Evolutionary conservation across 805 yeast species (phyloP).

Genomic region (Candida palmyrensis): DNA sequence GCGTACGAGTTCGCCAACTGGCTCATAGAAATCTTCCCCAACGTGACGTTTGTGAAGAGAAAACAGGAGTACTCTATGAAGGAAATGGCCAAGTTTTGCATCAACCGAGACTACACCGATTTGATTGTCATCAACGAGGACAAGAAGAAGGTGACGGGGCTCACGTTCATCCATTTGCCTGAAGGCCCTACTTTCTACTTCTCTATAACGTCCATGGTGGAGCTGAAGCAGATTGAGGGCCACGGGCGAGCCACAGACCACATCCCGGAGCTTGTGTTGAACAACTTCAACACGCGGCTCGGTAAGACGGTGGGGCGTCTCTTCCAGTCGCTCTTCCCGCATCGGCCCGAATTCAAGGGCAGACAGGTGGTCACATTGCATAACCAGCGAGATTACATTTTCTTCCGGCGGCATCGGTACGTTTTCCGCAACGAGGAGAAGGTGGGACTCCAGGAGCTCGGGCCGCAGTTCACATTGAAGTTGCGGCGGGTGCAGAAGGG

Average conservation of each 20-base stretch:
- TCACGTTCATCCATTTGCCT: slow-evolving; percentile 91
- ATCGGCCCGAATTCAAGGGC: slow-evolving; percentile 89
- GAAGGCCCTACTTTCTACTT: slow-evolving; percentile 95
- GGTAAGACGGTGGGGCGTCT: slow-evolving; percentile 92
- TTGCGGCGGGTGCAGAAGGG: slow-evolving; percentile 89
- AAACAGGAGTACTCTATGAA: slow-evolving; percentile 78
- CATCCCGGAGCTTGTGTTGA: slow-evolving; percentile 85
- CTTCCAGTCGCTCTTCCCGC: slow-evolving; percentile 90
- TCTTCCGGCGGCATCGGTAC: slow-evolving; percentile 93
- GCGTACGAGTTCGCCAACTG: slow-evolving; percentile 91
- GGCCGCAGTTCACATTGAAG: slow-evolving; percentile 92
- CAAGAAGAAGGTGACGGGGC: slow-evolving; percentile 85
- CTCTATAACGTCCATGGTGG: slow-evolving; percentile 69
- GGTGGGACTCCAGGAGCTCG: slow-evolving; percentile 93
- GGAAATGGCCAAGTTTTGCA: slow-evolving; percentile 80
- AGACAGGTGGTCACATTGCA: slow-evolving; percentile 94
- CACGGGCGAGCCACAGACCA: slow-evolving; percentile 92
- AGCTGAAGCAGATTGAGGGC: slow-evolving; percentile 71
- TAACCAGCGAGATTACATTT: slow-evolving; percentile 92
- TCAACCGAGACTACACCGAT: slow-evolving; percentile 82
- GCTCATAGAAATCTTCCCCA: slow-evolving; percentile 79
- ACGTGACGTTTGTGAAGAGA: slow-evolving; percentile 80
- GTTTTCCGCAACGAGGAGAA: slow-evolving; percentile 83
- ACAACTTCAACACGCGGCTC: slow-evolving; percentile 86
- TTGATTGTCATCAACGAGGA: slow-evolving; percentile 89